These are phyloP conservation scores for Russula sp. DNA, from an alignment of 768 basidiomycete species.

Conservation along the genomic window DNA sequence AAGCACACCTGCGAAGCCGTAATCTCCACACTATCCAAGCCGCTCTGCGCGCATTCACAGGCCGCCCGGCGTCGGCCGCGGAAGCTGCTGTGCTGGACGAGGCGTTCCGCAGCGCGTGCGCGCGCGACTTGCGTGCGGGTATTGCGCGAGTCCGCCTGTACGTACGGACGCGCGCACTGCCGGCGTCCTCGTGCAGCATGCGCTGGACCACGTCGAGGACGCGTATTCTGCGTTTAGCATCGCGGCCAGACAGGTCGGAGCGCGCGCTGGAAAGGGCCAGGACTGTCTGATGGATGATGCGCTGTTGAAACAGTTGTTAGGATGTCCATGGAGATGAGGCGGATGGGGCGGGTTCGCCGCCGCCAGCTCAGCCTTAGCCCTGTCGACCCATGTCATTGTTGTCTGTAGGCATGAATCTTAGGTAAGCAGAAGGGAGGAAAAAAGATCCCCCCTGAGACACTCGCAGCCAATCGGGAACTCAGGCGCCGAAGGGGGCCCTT, in stretches of 20 bases:
- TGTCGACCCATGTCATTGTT: no score
- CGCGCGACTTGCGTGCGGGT: conserved; percentile 47
- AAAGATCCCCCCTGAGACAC: no score
- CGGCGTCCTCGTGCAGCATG: conserved; percentile 67
- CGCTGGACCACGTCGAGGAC: conserved; percentile 67
- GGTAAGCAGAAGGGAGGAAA: no score
- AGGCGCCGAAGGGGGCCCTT: no score
- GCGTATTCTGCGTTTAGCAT: conserved; percentile 72
- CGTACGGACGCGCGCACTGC: conserved; percentile 75
- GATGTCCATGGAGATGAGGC: no score
- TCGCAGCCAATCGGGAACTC: no score
- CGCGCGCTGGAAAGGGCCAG: conserved; percentile 31
- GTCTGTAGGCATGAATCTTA: no score
- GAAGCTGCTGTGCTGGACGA: conserved; percentile 45
- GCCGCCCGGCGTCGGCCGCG: conserved; percentile 50
- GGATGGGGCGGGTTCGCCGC: conserved; percentile 10
- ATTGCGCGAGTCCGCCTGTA: conserved; percentile 65
- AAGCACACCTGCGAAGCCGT: conserved; percentile 81
- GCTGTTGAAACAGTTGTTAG: no score
- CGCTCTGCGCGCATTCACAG: conserved; percentile 60
- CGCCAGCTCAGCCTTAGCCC: no score
- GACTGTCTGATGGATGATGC: neutral
- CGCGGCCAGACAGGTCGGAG: conserved; percentile 45
- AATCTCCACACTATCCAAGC: conserved; percentile 55
- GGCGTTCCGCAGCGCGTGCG: conserved; percentile 49